Conservation (phyloP, 2,329 filamentous ascomycete genomes). For the Colletotrichum abscissum region DNA sequence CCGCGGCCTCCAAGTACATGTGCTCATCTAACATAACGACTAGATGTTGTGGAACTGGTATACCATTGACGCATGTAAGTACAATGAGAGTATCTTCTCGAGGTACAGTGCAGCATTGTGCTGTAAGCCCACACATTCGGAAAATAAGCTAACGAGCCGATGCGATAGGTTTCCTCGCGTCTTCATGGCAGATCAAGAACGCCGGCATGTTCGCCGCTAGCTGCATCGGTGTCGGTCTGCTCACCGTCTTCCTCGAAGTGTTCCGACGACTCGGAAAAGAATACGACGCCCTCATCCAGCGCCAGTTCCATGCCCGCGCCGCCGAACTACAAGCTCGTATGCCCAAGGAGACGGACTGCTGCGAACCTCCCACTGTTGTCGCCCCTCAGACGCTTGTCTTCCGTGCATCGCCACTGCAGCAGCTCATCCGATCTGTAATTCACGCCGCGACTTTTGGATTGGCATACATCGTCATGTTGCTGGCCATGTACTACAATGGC, state of each 20-base stretch:
- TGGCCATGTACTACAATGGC: constrained; percentile 59
- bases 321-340: constrained; percentile 40
- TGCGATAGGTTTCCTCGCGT: constrained; percentile 48
- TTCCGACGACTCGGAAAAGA: constrained; percentile 54
- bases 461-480: constrained; percentile 57
- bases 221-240: constrained; percentile 55
- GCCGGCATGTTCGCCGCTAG: constrained; percentile 55
- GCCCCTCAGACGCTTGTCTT: constrained; percentile 45
- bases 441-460: constrained; percentile 54
- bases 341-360: constrained; percentile 28
- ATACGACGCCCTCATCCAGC: constrained; percentile 53
- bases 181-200: constrained; percentile 52
- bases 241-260: constrained; percentile 53
- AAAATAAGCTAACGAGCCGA: not conserved
- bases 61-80: constrained; percentile 52
- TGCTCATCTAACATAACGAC: not conserved
- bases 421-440: constrained; percentile 51
- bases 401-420: constrained; percentile 53
- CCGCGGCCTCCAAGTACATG: not conserved
- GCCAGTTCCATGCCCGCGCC: constrained; percentile 50
- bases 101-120: not conserved
- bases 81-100: not conserved
- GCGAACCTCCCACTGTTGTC: constrained; percentile 28
- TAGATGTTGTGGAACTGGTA: constrained; percentile 60
- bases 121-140: not conserved